Evolutionary conservation across 1,284 basidiomycete species (phyloP).

Genomic region (Meripilus lineatus): DNA sequence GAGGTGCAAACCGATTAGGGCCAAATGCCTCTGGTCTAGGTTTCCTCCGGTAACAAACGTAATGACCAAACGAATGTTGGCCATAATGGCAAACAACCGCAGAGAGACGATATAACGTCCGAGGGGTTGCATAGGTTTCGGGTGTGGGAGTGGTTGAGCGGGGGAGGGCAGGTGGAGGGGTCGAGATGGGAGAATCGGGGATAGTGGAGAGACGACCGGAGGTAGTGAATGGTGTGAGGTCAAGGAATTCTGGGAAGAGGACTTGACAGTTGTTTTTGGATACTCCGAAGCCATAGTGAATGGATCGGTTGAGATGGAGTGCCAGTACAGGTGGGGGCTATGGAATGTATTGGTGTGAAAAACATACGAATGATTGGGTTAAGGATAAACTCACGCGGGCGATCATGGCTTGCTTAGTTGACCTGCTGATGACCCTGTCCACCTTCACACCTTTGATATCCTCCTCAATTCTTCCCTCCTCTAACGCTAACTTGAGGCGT

Average conservation of each 20-base stretch:
- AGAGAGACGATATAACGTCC: conserved; percentile 74
- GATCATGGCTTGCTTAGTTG: conserved; percentile 84
- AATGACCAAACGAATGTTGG: conserved; percentile 87
- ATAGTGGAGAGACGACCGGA: conserved; percentile 67
- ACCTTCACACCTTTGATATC: conserved; percentile 72
- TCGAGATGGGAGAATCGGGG: conserved; percentile 63
- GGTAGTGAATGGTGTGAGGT: conserved; percentile 81
- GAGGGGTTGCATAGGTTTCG: conserved; percentile 41
- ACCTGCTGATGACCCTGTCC: conserved; percentile 68
- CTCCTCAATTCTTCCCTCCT: conserved; percentile 74
- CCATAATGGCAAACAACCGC: conserved; percentile 89
- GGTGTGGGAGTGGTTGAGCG: conserved; percentile 53
- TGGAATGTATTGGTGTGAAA: conserved; percentile 27
- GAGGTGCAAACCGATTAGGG: conserved; percentile 36
- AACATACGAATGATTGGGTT: not conserved
- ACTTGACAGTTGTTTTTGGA: conserved; percentile 79
- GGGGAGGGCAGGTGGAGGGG: conserved; percentile 35
- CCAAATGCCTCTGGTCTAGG: conserved; percentile 43
- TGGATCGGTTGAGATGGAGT: conserved; percentile 83
- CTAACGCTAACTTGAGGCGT: conserved; percentile 58
- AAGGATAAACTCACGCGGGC: conserved; percentile 57
- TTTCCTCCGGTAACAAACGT: conserved; percentile 83
- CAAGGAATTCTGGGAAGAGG: conserved; percentile 81
- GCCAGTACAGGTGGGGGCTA: conserved; percentile 76
- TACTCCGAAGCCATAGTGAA: conserved; percentile 72